These are phyloP conservation scores for Penicillium atrosanguineum DNA, from an alignment of 495 filamentous ascomycete genomes.

Conservation along the genomic window DNA sequence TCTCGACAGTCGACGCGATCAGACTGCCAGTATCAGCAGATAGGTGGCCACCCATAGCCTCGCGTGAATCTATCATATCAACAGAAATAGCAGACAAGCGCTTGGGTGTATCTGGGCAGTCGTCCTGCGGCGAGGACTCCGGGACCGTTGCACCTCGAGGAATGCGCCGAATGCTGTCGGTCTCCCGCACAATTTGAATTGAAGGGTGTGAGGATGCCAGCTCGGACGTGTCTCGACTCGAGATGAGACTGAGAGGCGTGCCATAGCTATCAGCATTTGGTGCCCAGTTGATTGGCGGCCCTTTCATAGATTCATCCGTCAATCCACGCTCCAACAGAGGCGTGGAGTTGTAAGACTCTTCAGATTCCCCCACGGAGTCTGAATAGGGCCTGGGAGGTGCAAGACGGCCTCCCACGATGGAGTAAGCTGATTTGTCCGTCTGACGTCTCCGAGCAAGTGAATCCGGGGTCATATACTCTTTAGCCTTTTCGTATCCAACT, in stretches of 20 bases:
- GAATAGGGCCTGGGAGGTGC: slow-evolving; percentile 36
- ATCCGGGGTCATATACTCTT: slow-evolving; percentile 13
- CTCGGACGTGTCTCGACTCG: slow-evolving; percentile 30
- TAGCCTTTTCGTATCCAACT: not conserved
- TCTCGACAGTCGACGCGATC: slow-evolving; percentile 47
- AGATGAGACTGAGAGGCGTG: slow-evolving; percentile 24
- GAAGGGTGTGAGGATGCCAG: slow-evolving; percentile 45
- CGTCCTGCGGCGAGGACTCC: slow-evolving; percentile 19
- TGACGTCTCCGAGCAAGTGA: slow-evolving; percentile 22
- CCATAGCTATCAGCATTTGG: slow-evolving; percentile 8
- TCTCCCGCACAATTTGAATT: slow-evolving; percentile 56
- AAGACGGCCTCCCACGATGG: slow-evolving; percentile 28
- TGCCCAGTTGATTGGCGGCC: slow-evolving; percentile 21
- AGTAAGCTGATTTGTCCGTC: slow-evolving; percentile 31
- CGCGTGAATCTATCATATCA: slow-evolving; percentile 54
- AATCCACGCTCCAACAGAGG: slow-evolving; percentile 73
- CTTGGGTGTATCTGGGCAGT: slow-evolving; percentile 17
- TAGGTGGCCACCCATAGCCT: slow-evolving; percentile 39
- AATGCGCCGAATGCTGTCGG: slow-evolving; percentile 55
- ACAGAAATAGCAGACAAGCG: slow-evolving; percentile 68
- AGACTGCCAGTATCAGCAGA: slow-evolving; percentile 33
- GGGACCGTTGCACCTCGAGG: slow-evolving; percentile 45
- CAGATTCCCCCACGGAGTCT: slow-evolving; percentile 49
- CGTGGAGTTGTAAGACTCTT: slow-evolving; percentile 73
- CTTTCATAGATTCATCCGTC: slow-evolving; percentile 55